Percentiles rank a stretch among this genome's conserved stretches.
phyloP scores from a whole-genome alignment of 2,329 filamentous ascomycete genomes.

The Coniochaeta sp. region DNA sequence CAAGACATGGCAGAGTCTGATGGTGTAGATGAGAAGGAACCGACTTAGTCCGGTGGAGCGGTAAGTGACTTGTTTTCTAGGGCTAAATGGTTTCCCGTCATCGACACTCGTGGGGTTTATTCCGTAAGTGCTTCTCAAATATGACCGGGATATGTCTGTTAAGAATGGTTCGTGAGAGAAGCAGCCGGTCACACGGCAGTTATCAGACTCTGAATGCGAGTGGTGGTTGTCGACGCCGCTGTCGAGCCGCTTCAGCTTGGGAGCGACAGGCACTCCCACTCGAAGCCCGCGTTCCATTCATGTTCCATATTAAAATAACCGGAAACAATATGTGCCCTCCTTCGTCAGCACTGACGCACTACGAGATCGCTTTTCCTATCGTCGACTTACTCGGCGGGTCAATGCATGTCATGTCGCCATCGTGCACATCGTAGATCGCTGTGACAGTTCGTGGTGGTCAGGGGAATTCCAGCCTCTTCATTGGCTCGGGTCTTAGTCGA shows the following conservation, averaged over 20 bases:
- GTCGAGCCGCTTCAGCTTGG: not conserved
- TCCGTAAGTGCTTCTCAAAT: not conserved
- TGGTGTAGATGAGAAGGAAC: slow-evolving; percentile 4
- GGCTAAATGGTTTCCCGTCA: not conserved
- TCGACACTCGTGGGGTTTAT: not conserved
- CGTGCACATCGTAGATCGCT: not conserved
- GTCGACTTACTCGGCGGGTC: not conserved
- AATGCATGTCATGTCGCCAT: not conserved
- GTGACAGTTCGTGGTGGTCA: not conserved
- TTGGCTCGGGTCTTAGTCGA: not conserved
- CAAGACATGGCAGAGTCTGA: slow-evolving; percentile 1
- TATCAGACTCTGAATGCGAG: not conserved
- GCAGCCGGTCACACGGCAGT: not conserved
- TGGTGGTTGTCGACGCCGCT: not conserved
- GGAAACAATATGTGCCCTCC: slow-evolving; percentile 5
- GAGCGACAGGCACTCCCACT: not conserved
- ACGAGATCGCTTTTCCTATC: not conserved
- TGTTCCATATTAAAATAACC: slow-evolving; percentile 17
- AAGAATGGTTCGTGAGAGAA: not conserved
- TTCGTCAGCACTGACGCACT: not conserved
- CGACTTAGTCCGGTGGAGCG: slow-evolving; percentile 2
- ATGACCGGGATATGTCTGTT: not conserved
- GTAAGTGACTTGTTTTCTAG: slow-evolving; percentile 5
- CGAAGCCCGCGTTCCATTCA: slow-evolving; percentile 14
- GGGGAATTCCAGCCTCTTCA: not conserved